phyloP scores from a whole-genome alignment of 371 early-diverging fungal genomes.

The Umbelopsis sp. region DNA sequence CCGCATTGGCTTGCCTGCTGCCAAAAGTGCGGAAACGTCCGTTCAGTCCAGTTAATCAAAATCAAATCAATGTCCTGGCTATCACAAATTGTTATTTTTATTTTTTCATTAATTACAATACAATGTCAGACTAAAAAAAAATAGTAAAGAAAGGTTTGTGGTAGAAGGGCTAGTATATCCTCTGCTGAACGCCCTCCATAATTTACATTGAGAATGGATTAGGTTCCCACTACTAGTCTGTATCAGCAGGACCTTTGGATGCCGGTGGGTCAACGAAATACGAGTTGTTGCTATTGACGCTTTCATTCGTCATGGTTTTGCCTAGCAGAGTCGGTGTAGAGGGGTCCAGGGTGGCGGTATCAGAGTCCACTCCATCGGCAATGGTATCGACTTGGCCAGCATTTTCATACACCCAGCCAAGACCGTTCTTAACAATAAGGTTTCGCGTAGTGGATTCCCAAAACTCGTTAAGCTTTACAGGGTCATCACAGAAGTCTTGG shows the following conservation, averaged over 20 bases:
- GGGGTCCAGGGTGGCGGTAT: background rate
- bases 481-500: conserved; percentile 58
- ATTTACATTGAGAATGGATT: background rate
- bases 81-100: too few species aligned
- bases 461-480: conserved; percentile 54
- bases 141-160: too few species aligned
- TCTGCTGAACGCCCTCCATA: background rate
- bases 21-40: too few species aligned
- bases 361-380: background rate
- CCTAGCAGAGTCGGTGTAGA: background rate
- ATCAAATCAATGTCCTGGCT: too few species aligned
- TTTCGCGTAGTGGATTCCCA: conserved; percentile 59
- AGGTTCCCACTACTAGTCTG: background rate
- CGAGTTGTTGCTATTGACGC: background rate
- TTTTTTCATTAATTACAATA: too few species aligned
- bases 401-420: conserved; percentile 47
- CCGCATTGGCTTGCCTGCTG: too few species aligned
- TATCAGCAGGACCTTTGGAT: background rate
- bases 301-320: conserved; percentile 10
- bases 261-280: background rate
- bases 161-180: too few species aligned
- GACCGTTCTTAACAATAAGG: conserved; percentile 30
- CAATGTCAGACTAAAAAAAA: too few species aligned
- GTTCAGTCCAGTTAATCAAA: too few species aligned
- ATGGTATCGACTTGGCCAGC: conserved; percentile 30